Percentiles rank a stretch among this genome's conserved stretches.
phyloP scores from a whole-genome alignment of 2,329 filamentous ascomycete genomes.

The Pyrenochaeta sp. region DNA sequence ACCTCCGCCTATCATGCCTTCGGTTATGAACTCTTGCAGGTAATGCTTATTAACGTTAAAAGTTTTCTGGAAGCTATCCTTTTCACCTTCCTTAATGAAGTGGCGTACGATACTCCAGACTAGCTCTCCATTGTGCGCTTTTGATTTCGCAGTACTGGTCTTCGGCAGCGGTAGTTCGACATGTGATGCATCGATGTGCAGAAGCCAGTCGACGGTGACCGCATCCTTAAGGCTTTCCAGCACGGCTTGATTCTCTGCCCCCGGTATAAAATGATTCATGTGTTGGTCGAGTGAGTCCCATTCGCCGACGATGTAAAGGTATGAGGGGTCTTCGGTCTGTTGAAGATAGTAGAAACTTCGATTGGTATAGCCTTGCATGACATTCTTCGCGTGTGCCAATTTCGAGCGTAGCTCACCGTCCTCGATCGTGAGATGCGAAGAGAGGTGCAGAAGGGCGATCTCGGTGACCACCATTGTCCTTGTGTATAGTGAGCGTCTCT shows the following conservation, averaged over 20 bases:
- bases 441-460: constrained; percentile 54
- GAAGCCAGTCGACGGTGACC: constrained; percentile 54
- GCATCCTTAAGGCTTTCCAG: constrained; percentile 48
- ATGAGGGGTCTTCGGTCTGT: constrained; percentile 55
- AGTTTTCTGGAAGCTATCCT: constrained; percentile 32
- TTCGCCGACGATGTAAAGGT: constrained; percentile 56
- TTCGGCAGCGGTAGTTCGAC: constrained; percentile 36
- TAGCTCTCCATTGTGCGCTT: constrained; percentile 3
- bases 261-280: constrained; percentile 54
- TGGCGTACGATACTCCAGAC: constrained; percentile 47
- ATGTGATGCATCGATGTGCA: constrained; percentile 54
- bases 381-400: constrained; percentile 48
- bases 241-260: constrained; percentile 52
- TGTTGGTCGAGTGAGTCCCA: constrained; percentile 57
- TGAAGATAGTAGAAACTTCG: constrained; percentile 51
- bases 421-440: constrained; percentile 26
- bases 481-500: background rate
- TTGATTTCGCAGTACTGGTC: constrained; percentile 5
- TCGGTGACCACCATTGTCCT: constrained; percentile 54
- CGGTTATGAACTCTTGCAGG: constrained; percentile 38
- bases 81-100: constrained; percentile 38
- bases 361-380: constrained; percentile 50
- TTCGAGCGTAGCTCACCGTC: constrained; percentile 36
- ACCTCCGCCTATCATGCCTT: constrained; percentile 44
- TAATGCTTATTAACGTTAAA: constrained; percentile 36